Conservation (phyloP, 2,329 filamentous ascomycete genomes). For the Beauveria asiatica region DNA sequence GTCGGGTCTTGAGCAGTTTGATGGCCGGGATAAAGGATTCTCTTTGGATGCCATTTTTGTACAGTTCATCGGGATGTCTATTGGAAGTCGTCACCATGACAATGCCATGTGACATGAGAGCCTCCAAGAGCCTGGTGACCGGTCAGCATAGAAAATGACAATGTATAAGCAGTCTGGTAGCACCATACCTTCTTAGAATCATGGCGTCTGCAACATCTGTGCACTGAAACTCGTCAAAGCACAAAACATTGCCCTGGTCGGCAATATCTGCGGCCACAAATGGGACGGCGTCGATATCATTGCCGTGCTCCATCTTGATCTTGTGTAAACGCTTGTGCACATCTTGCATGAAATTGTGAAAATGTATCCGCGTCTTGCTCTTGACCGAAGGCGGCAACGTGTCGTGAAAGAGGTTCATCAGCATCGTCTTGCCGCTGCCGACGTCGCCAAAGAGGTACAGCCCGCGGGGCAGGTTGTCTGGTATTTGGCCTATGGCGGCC, state of each 20-base stretch:
- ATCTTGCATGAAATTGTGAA: conserved; percentile 99
- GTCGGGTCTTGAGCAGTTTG: conserved; percentile 72
- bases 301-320: conserved; percentile 82
- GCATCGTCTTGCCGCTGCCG: conserved; percentile 96
- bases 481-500: conserved; percentile 44
- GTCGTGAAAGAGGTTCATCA: conserved; percentile 98
- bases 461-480: conserved; percentile 71
- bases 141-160: background rate
- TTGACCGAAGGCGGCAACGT: conserved; percentile 73
- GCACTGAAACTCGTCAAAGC: conserved; percentile 98
- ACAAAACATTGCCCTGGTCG: conserved; percentile 73
- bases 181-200: conserved; percentile 69
- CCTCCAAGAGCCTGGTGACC: conserved; percentile 60
- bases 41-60: conserved; percentile 96
- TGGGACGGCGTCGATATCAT: conserved; percentile 81
- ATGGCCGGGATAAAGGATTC: conserved; percentile 95
- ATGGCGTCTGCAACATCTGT: conserved; percentile 98
- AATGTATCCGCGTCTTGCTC: conserved; percentile 88
- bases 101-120: conserved; percentile 92
- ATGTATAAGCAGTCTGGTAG: background rate
- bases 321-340: conserved; percentile 85
- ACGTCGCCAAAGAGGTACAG: conserved; percentile 96
- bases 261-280: conserved; percentile 95
- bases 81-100: conserved; percentile 95
- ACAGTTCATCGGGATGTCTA: conserved; percentile 89